Conservation (phyloP, 805 yeast genomes). For the Tetrapisispora nanseiensis region DNA sequence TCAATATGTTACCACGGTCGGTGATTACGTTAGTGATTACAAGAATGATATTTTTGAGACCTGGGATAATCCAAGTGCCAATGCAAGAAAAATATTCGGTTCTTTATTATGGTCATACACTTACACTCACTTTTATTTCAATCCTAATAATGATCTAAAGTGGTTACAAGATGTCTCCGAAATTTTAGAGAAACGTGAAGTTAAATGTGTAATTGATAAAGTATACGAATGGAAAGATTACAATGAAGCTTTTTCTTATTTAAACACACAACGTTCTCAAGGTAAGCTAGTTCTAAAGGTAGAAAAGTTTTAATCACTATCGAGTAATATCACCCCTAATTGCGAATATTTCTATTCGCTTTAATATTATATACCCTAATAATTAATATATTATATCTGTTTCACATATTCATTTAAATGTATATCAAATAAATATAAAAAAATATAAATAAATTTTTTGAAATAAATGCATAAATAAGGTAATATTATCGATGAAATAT, state of each 20-base stretch:
- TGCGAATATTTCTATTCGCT: not conserved
- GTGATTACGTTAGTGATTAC: constrained; percentile 43
- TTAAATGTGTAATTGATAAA: constrained; percentile 45
- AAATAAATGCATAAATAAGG: not conserved
- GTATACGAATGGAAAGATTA: constrained; percentile 47
- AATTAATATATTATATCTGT: not conserved
- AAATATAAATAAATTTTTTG: not conserved
- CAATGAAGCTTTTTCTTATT: constrained; percentile 43
- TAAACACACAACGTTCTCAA: constrained; percentile 42
- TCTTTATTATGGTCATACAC: constrained; percentile 30
- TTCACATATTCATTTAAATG: not conserved
- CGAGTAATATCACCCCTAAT: not conserved
- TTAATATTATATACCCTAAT: not conserved
- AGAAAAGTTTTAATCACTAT: constrained; percentile 29
- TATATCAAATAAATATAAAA: not conserved
- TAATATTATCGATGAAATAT: not conserved
- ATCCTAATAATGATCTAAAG: constrained; percentile 27
- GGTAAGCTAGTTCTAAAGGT: constrained; percentile 58
- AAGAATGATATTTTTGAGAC: constrained; percentile 28
- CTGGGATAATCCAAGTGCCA: constrained; percentile 30
- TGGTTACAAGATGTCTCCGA: constrained; percentile 37
- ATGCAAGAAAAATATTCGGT: constrained; percentile 30
- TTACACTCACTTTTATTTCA: constrained; percentile 30
- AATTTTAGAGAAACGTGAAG: constrained; percentile 37
- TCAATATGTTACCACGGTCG: constrained; percentile 50